phyloP scores from a whole-genome alignment of 139 green algal genomes.

The Picocystis salinarum region DNA sequence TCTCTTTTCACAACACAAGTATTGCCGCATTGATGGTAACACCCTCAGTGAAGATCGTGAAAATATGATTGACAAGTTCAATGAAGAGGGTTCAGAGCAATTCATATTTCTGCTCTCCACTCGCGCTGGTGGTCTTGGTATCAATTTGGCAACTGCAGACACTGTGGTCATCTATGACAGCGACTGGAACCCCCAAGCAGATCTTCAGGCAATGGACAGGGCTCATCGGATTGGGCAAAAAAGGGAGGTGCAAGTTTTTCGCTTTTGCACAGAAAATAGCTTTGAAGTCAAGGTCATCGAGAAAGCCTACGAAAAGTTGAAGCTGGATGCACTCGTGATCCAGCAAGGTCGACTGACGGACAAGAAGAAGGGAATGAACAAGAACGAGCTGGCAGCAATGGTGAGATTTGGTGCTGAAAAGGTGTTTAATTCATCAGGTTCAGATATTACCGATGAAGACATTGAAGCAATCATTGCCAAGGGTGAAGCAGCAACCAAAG shows the following conservation, averaged over 20 bases:
- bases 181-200: constrained; percentile 80
- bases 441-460: constrained; percentile 64
- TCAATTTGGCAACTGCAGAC: constrained; percentile 95
- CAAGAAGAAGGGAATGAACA: constrained; percentile 72
- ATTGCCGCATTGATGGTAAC: constrained; percentile 94
- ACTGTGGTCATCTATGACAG: constrained; percentile 92
- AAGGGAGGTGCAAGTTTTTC: constrained; percentile 93
- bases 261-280: constrained; percentile 87
- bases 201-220: constrained; percentile 94
- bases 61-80: constrained; percentile 76
- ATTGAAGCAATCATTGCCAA: constrained; percentile 89
- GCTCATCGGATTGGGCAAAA: constrained; percentile 98
- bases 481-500: constrained; percentile 68
- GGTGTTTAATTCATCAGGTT: constrained; percentile 53
- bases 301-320: constrained; percentile 99
- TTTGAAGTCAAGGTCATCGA: constrained; percentile 99
- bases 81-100: constrained; percentile 60
- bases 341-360: constrained; percentile 93
- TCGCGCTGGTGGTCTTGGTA: constrained; percentile 80
- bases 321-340: constrained; percentile 95
- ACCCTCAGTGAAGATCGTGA: constrained; percentile 85
- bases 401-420: constrained; percentile 94
- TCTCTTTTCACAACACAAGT: constrained; percentile 53
- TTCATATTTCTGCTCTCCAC: constrained; percentile 94
- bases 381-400: constrained; percentile 96